Evolutionary conservation across 805 yeast species (phyloP).

Genomic region (Lipomyces orientalis): DNA sequence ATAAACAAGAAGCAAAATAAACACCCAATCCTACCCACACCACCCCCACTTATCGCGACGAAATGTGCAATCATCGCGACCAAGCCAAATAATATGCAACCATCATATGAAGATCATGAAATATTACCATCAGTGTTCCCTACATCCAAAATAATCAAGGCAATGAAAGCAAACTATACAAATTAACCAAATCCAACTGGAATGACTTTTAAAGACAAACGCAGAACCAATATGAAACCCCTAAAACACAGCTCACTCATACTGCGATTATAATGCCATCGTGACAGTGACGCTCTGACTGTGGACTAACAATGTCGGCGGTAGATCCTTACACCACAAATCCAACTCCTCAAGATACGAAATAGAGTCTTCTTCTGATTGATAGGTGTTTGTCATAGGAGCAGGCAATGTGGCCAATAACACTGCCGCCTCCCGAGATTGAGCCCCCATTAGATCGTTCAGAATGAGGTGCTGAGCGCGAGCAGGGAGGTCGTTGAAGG

Average conservation of each 20-base stretch:
- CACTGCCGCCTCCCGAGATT: constrained; percentile 70
- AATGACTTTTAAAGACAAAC: not conserved
- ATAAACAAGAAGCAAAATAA: not conserved
- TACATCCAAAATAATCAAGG: not conserved
- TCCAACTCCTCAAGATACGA: constrained; percentile 79
- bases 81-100: not conserved
- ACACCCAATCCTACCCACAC: not conserved
- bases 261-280: constrained; percentile 66
- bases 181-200: not conserved
- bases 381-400: constrained; percentile 82
- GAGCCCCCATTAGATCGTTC: constrained; percentile 77
- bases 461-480: constrained; percentile 86
- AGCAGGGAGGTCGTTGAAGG: constrained; percentile 89
- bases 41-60: not conserved
- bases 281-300: constrained; percentile 97
- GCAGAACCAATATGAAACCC: not conserved
- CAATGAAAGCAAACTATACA: not conserved
- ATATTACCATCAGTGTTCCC: not conserved
- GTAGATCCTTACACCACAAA: constrained; percentile 79
- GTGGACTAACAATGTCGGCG: constrained; percentile 81
- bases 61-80: not conserved
- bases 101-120: not conserved
- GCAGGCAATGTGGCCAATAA: constrained; percentile 90
- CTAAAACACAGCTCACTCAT: not conserved
- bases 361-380: constrained; percentile 66